phyloP scores from a whole-genome alignment of 306 rosid species.

The Senna tora region DNA sequence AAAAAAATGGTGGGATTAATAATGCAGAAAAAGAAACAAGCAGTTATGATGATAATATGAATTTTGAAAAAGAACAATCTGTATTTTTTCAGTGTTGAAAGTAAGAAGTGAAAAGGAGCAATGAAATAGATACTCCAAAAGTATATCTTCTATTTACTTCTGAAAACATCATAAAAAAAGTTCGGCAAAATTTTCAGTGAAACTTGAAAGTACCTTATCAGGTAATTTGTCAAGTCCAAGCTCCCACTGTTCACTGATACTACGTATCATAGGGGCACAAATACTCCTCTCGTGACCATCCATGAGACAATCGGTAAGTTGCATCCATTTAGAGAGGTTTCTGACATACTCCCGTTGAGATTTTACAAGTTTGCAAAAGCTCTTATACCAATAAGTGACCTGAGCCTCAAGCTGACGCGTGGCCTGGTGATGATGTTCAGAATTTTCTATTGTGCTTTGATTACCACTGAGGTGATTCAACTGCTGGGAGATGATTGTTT shows the following conservation, averaged over 20 bases:
- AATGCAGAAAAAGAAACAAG: slow-evolving; percentile 9
- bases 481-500: slow-evolving; percentile 63
- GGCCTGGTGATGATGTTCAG: slow-evolving; percentile 71
- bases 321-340: slow-evolving; percentile 71
- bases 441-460: slow-evolving; percentile 55
- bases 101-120: slow-evolving; percentile 12
- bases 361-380: slow-evolving; percentile 73
- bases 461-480: slow-evolving; percentile 64
- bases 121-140: slow-evolving; percentile 17
- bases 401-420: slow-evolving; percentile 75
- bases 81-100: neutral
- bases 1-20: neutral
- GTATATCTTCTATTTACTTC: neutral
- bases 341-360: slow-evolving; percentile 75
- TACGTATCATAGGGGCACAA: slow-evolving; percentile 48
- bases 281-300: slow-evolving; percentile 45
- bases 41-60: slow-evolving; percentile 5
- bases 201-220: slow-evolving; percentile 62
- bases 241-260: slow-evolving; percentile 70
- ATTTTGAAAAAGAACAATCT: slow-evolving; percentile 16
- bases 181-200: neutral
- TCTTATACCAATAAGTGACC: slow-evolving; percentile 69
- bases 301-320: slow-evolving; percentile 55
- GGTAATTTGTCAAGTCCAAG: slow-evolving; percentile 67
- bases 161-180: slow-evolving; percentile 1